Conservation (phyloP, 108 stramenopile genomes). For the Cyclotella cryptica region DNA sequence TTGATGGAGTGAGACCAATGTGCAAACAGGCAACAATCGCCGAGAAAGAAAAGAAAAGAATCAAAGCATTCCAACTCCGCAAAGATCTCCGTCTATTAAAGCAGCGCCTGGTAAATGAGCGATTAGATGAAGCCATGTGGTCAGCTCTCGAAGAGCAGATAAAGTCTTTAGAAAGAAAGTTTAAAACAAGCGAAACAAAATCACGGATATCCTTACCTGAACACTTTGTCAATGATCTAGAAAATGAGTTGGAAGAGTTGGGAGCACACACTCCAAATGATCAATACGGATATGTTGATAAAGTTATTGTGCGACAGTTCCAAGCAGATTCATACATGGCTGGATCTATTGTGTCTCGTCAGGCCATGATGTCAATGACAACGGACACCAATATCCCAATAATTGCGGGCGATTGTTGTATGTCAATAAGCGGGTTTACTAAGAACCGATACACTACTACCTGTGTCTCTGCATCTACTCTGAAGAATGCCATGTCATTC, state of each 20-base stretch:
- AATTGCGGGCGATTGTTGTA: no score
- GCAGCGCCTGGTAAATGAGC: background rate
- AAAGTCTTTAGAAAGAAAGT: background rate
- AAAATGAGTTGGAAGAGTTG: background rate
- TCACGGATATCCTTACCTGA: background rate
- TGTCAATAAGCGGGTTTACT: background rate
- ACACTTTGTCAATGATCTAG: background rate
- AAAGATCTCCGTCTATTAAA: background rate
- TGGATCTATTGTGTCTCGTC: background rate
- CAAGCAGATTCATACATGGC: slow-evolving; percentile 10
- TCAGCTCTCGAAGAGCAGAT: background rate
- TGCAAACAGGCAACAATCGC: slow-evolving; percentile 16
- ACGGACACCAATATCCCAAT: background rate
- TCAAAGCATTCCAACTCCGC: background rate
- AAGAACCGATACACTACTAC: background rate
- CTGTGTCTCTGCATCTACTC: background rate
- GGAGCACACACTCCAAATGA: background rate
- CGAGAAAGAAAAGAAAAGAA: background rate
- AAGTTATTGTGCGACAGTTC: background rate
- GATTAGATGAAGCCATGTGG: background rate
- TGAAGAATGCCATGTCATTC: background rate
- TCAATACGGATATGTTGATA: background rate
- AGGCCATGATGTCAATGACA: background rate
- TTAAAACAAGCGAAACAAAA: background rate
- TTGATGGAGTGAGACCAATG: background rate